Conservation (phyloP, 1,284 basidiomycete genomes). For the Takashimella tepidaria region DNA sequence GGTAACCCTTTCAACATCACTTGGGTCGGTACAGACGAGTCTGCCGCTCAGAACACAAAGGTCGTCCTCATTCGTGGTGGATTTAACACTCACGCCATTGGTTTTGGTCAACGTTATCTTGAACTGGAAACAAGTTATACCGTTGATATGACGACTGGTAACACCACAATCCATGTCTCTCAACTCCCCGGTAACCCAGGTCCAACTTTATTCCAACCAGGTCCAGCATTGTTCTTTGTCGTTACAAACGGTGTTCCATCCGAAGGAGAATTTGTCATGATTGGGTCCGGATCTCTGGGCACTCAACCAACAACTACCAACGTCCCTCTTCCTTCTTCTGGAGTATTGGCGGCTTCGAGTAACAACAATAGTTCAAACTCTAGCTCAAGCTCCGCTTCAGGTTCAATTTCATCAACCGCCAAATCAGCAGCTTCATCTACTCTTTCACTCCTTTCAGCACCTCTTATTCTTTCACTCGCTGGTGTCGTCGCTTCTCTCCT, state of each 20-base stretch:
- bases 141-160: conserved; percentile 64
- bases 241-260: conserved; percentile 77
- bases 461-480: not conserved
- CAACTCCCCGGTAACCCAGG: conserved; percentile 70
- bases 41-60: conserved; percentile 54
- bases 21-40: conserved; percentile 56
- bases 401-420: not conserved
- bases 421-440: not conserved
- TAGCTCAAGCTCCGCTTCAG: not conserved
- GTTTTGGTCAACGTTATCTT: conserved; percentile 49
- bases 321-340: conserved; percentile 54
- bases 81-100: conserved; percentile 93
- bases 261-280: conserved; percentile 64
- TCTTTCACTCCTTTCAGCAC: not conserved
- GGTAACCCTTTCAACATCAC: conserved; percentile 73
- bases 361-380: not conserved
- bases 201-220: conserved; percentile 72
- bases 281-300: conserved; percentile 72
- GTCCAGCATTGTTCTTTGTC: conserved; percentile 76
- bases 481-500: not conserved
- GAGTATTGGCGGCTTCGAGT: conserved; percentile 15
- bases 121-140: conserved; percentile 75
- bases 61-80: conserved; percentile 76
- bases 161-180: conserved; percentile 67
- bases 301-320: conserved; percentile 57